Evolutionary conservation across 495 filamentous ascomycete genomes (phyloP).

Genomic region (Parachaetomium inaequale): DNA sequence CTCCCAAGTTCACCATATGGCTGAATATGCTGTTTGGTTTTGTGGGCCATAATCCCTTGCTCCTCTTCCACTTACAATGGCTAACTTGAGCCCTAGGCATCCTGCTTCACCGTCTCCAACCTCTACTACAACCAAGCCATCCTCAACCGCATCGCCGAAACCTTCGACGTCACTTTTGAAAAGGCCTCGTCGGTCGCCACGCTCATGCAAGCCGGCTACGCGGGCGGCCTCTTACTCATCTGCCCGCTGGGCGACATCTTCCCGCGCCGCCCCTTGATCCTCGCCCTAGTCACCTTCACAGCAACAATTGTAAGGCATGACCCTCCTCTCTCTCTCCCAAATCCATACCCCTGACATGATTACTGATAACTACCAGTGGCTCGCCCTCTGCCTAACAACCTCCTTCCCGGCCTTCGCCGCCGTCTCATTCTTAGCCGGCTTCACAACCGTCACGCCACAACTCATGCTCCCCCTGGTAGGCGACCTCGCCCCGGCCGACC

Average conservation of each 20-base stretch:
- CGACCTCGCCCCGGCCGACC: conserved; percentile 68
- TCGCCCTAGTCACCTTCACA: conserved; percentile 62
- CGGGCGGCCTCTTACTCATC: conserved; percentile 66
- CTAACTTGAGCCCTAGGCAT: conserved; percentile 18
- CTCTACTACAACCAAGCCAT: conserved; percentile 69
- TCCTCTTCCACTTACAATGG: conserved; percentile 2
- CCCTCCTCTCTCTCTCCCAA: neutral
- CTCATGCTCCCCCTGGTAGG: conserved; percentile 81
- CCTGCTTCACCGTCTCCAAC: conserved; percentile 58
- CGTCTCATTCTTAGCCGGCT: conserved; percentile 64
- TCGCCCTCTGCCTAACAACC: conserved; percentile 67
- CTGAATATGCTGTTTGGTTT: conserved; percentile 34
- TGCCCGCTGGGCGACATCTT: conserved; percentile 79
- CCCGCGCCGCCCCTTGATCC: conserved; percentile 63
- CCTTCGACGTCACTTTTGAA: conserved; percentile 59
- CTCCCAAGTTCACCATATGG: conserved; percentile 35
- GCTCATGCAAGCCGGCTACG: conserved; percentile 78
- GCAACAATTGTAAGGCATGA: conserved; percentile 53
- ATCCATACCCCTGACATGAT: neutral
- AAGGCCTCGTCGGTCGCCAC: conserved; percentile 63
- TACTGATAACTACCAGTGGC: conserved; percentile 41
- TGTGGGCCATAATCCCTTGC: conserved; percentile 17
- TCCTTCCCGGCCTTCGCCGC: conserved; percentile 61
- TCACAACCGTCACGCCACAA: conserved; percentile 83
- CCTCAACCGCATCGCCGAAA: conserved; percentile 58